Percentiles rank a stretch among this genome's conserved stretches.
Conservation (phyloP, 768 basidiomycete genomes). For the Trametes sanguinea region DNA sequence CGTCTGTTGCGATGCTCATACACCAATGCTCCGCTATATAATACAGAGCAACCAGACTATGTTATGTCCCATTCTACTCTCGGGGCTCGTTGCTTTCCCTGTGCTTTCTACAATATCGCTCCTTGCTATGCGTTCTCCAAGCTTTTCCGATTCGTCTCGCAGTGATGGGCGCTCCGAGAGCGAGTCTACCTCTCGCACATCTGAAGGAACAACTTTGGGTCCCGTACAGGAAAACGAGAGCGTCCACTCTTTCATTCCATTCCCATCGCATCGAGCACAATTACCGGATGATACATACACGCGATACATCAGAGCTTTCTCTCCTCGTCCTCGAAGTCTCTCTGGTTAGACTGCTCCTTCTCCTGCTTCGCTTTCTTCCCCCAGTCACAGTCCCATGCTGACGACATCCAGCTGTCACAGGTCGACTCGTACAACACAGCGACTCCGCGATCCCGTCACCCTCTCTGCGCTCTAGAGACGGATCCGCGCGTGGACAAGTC, state of each 20-base stretch:
- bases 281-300: background rate
- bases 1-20: too few species aligned
- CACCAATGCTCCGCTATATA: too few species aligned
- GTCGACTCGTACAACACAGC: constrained; percentile 34
- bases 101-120: background rate
- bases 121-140: background rate
- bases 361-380: background rate
- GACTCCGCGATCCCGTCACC: constrained; percentile 40
- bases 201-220: background rate
- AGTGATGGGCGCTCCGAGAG: constrained; percentile 3
- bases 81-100: background rate
- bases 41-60: too few species aligned
- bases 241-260: constrained; percentile 1
- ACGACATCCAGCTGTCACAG: constrained; percentile 26
- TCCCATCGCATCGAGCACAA: background rate
- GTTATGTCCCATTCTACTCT: too few species aligned
- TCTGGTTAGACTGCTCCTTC: constrained; percentile 8
- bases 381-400: background rate
- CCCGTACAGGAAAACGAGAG: constrained; percentile 7
- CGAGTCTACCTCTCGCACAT: background rate
- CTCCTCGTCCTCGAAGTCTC: background rate
- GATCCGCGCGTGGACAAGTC: constrained; percentile 14
- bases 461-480: constrained; percentile 27
- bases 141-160: background rate
- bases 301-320: background rate